Conservation (phyloP, 2,329 filamentous ascomycete species). For the Dendrostoma leiphaemia region DNA sequence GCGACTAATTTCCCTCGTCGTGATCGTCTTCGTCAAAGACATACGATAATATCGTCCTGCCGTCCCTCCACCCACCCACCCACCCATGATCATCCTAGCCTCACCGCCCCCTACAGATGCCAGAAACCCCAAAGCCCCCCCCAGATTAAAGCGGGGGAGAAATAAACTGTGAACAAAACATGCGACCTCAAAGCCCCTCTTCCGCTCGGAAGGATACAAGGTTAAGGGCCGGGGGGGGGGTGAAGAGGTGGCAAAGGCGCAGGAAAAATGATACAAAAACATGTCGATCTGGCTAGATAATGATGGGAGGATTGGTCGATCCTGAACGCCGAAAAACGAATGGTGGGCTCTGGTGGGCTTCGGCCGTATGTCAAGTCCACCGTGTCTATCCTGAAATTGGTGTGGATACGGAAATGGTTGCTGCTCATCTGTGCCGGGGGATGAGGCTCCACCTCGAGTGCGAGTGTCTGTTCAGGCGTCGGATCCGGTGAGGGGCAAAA, state of each 20-base stretch:
- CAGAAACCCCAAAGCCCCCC: background rate
- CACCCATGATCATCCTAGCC: background rate
- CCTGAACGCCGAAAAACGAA: slow-evolving; percentile 4
- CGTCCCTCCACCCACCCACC: background rate
- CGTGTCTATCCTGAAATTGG: background rate
- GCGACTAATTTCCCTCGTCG: background rate
- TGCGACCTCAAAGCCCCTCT: background rate
- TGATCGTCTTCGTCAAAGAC: slow-evolving; percentile 15
- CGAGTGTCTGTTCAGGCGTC: too few relatives aligned
- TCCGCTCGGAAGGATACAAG: too few relatives aligned
- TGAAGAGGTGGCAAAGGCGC: background rate
- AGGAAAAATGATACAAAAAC: background rate
- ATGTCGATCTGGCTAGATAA: background rate
- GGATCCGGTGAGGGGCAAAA: too few relatives aligned
- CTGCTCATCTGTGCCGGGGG: too few relatives aligned
- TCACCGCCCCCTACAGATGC: background rate
- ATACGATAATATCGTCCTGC: slow-evolving; percentile 2
- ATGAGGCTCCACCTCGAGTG: too few relatives aligned
- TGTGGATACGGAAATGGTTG: too few relatives aligned
- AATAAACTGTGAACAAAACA: background rate
- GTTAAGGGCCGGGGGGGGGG: background rate
- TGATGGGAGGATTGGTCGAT: background rate
- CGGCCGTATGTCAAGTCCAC: background rate
- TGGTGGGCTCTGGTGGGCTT: background rate
- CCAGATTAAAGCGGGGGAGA: background rate